Evolutionary conservation across 176 grass and related monocot genomes (phyloP).

Genomic region (Ensete ventricosum): DNA sequence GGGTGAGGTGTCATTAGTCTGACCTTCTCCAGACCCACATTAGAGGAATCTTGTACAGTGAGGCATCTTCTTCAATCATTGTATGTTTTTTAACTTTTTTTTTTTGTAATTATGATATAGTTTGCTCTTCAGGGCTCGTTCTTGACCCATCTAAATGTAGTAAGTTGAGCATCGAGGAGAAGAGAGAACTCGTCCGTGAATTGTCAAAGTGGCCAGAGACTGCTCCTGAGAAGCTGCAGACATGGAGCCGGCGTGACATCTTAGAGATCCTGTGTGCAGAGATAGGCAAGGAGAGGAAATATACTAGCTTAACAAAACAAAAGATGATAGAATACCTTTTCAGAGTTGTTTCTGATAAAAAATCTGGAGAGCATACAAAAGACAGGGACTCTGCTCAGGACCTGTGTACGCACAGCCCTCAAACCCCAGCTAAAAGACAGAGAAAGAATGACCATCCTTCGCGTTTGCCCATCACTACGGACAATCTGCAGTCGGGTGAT

Average conservation of each 20-base stretch:
- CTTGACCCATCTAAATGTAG: slow-evolving; percentile 79
- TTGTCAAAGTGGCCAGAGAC: slow-evolving; percentile 67
- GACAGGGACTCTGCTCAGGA: slow-evolving; percentile 38
- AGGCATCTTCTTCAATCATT: not conserved
- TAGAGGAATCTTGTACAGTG: too few species aligned
- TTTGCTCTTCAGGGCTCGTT: slow-evolving; percentile 30
- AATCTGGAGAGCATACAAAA: slow-evolving; percentile 46
- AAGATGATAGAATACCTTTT: slow-evolving; percentile 92
- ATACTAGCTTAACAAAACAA: slow-evolving; percentile 92
- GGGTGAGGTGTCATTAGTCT: too few species aligned
- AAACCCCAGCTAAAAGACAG: slow-evolving; percentile 52
- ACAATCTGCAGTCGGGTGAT: slow-evolving; percentile 33
- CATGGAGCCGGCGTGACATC: slow-evolving; percentile 84
- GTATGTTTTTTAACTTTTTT: not conserved
- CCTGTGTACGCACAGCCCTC: slow-evolving; percentile 37
- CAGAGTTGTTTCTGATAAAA: slow-evolving; percentile 60
- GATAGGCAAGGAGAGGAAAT: slow-evolving; percentile 90
- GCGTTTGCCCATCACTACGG: slow-evolving; percentile 31
- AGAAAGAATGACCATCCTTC: slow-evolving; percentile 78
- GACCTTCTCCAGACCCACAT: too few species aligned
- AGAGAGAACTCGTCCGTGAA: slow-evolving; percentile 68
- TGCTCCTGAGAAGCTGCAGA: slow-evolving; percentile 70
- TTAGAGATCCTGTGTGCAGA: slow-evolving; percentile 94
- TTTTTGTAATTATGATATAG: too few species aligned
- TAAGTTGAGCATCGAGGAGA: slow-evolving; percentile 66